These are phyloP conservation scores for Omphalea diandra DNA, from an alignment of 441 rosid genomes.

Conservation along the genomic window DNA sequence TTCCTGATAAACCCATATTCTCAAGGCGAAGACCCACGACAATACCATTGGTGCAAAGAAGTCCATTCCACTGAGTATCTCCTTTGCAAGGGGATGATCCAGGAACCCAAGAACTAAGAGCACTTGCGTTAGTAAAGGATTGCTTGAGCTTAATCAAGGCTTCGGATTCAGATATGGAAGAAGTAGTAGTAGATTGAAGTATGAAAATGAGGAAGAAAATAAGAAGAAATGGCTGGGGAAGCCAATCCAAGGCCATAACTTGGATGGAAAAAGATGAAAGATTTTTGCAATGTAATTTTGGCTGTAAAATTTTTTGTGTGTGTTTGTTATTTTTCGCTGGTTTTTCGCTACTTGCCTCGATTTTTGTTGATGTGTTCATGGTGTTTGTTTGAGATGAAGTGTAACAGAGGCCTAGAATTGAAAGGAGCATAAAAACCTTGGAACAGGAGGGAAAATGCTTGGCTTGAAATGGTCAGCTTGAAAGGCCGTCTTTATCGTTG, in stretches of 20 bases:
- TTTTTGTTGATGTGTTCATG: constrained; percentile 18
- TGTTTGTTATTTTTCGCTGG: constrained; percentile 17
- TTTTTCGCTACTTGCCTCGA: constrained; percentile 21
- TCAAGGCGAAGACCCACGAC: constrained; percentile 56
- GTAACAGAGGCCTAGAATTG: constrained; percentile 25
- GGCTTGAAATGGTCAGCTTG: constrained; percentile 26
- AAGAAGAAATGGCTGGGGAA: constrained; percentile 41
- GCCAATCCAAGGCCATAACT: constrained; percentile 59
- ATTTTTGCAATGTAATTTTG: constrained; percentile 7
- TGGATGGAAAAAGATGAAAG: background rate
- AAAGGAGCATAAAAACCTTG: background rate
- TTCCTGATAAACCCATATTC: constrained; percentile 60
- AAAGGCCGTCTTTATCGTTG: constrained; percentile 18
- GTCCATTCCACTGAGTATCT: constrained; percentile 45
- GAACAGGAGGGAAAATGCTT: background rate
- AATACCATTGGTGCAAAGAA: constrained; percentile 42
- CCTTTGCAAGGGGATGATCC: constrained; percentile 48
- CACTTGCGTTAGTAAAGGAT: constrained; percentile 41
- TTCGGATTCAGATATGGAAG: constrained; percentile 46
- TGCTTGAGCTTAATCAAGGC: constrained; percentile 55
- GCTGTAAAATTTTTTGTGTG: constrained; percentile 15
- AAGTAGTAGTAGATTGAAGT: constrained; percentile 7
- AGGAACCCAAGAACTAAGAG: constrained; percentile 61
- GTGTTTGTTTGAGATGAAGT: background rate
- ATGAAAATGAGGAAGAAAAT: constrained; percentile 27